phyloP scores from a whole-genome alignment of 140 eudicot genomes.

The Ambrosia hybrid region DNA sequence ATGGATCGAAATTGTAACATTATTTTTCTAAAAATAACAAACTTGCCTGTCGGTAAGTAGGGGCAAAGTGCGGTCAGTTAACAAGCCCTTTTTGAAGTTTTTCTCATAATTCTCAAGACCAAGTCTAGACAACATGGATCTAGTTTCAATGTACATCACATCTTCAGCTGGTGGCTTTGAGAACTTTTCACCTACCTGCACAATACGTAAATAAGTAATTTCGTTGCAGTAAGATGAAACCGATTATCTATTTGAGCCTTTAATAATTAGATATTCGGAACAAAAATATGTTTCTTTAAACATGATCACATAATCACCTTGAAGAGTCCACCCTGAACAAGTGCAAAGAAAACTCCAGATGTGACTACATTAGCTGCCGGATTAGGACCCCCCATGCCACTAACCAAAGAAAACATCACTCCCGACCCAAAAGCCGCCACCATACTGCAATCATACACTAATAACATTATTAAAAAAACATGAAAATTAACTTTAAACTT shows the following conservation, averaged over 20 bases:
- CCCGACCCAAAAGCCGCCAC: conserved; percentile 92
- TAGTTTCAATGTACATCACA: background rate
- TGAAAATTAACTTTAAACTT: background rate
- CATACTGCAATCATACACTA: conserved; percentile 54
- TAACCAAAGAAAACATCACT: conserved; percentile 71
- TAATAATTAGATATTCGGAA: no score
- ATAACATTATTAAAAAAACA: background rate
- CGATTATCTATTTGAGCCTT: background rate
- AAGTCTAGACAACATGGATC: conserved; percentile 3
- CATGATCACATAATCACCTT: conserved; percentile 39
- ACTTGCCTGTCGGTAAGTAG: conserved; percentile 7
- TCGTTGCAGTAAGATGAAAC: background rate
- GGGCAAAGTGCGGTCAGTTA: background rate
- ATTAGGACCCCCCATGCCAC: conserved; percentile 86
- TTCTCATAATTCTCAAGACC: conserved; percentile 3
- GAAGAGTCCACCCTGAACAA: conserved; percentile 77
- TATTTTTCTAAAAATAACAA: background rate
- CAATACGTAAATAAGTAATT: conserved; percentile 20
- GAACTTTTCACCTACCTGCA: background rate
- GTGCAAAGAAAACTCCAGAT: conserved; percentile 78
- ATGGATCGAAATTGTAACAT: background rate
- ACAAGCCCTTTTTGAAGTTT: conserved; percentile 1
- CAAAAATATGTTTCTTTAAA: no score
- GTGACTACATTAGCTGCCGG: conserved; percentile 55
- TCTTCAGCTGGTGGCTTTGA: background rate